Evolutionary conservation across 495 filamentous ascomycete genomes (phyloP).

Genomic region (Beverwykella pulmonaria): DNA sequence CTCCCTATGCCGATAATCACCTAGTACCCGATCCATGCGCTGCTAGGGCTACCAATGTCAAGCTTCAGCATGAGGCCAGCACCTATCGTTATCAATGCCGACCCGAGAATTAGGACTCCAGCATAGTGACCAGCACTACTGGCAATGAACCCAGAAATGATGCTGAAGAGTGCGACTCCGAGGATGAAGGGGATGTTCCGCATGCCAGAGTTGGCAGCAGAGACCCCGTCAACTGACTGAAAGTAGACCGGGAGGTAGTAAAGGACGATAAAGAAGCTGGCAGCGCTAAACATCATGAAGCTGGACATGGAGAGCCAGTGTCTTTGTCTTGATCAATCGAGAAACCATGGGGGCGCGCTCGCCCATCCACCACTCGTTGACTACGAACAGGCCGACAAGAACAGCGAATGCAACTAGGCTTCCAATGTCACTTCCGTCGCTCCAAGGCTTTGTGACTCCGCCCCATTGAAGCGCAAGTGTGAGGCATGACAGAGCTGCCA

Average conservation of each 20-base stretch:
- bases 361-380: conserved; percentile 17
- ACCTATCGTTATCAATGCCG: conserved; percentile 23
- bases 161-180: conserved; percentile 1
- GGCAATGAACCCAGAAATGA: conserved; percentile 3
- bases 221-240: conserved; percentile 29
- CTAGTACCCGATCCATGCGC: conserved; percentile 38
- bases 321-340: conserved; percentile 21
- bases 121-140: conserved; percentile 10
- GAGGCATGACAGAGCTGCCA: conserved; percentile 30
- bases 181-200: conserved; percentile 34
- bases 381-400: conserved; percentile 24
- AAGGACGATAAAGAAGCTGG: conserved; percentile 29
- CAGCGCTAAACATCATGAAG: conserved; percentile 26
- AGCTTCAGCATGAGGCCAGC: conserved; percentile 34
- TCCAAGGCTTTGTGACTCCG: conserved; percentile 39
- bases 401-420: conserved; percentile 47
- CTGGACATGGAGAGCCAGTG: conserved; percentile 1
- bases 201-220: conserved; percentile 32
- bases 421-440: conserved; percentile 49
- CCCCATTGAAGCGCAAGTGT: conserved; percentile 41
- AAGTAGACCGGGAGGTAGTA: conserved; percentile 46
- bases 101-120: conserved; percentile 22
- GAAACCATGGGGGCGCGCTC: conserved; percentile 33
- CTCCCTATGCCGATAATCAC: conserved; percentile 28
- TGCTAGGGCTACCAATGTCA: conserved; percentile 10